Percentiles rank a stretch among this genome's conserved stretches.
phyloP scores from a whole-genome alignment of 1,139 yeast genomes.

The Nadsonia commutata region DNA sequence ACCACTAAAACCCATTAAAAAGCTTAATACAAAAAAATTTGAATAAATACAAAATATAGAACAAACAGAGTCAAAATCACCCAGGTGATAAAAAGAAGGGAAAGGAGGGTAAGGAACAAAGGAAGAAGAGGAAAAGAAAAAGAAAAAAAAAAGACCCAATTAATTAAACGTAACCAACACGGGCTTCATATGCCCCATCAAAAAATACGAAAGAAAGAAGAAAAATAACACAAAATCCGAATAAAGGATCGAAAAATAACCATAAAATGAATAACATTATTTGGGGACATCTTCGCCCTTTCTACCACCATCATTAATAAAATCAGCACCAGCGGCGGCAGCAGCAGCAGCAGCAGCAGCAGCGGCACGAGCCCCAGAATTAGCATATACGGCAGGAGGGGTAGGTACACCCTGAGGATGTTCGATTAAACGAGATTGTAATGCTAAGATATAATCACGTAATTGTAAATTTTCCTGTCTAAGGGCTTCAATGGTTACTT shows the following conservation, averaged over 20 bases:
- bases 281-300: neutral
- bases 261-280: neutral
- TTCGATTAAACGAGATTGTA: neutral
- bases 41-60: no score
- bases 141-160: neutral
- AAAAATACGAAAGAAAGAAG: neutral
- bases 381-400: neutral
- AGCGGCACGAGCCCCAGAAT: neutral
- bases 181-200: neutral
- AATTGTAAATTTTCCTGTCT: slow-evolving; percentile 56
- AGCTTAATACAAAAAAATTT: no score
- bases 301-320: neutral
- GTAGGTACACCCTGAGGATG: neutral
- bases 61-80: neutral
- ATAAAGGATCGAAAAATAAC: neutral
- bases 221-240: neutral
- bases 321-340: neutral
- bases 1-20: no score
- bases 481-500: slow-evolving; percentile 48
- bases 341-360: neutral
- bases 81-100: neutral
- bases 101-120: neutral
- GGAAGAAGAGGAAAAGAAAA: neutral
- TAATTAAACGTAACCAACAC: neutral
- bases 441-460: slow-evolving; percentile 41